Evolutionary conservation across 257 asterid species (phyloP).

Genomic region (Apocynum venetum): DNA sequence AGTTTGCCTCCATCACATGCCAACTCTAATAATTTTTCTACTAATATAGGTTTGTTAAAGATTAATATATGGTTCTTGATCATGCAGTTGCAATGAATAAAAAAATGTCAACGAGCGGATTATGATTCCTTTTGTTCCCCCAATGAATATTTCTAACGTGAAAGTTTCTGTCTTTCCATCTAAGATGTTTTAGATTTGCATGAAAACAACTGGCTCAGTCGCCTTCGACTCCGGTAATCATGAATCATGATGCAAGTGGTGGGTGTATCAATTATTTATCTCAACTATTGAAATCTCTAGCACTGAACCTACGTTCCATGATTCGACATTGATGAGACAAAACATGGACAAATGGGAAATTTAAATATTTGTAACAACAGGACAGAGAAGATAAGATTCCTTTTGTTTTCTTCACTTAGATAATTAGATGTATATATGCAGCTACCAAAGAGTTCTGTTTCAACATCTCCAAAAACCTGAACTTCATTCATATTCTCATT

Average conservation of each 20-base stretch:
- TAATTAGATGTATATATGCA: not conserved
- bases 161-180: no score
- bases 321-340: not conserved
- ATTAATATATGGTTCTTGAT: not conserved
- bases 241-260: not conserved
- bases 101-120: not conserved
- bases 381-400: not conserved
- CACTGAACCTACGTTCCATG: not conserved
- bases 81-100: not conserved
- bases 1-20: no score
- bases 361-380: not conserved
- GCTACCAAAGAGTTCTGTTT: not conserved
- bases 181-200: not conserved
- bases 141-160: not conserved
- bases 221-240: not conserved
- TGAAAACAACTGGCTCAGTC: not conserved
- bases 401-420: not conserved
- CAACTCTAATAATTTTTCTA: no score
- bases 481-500: not conserved
- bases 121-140: constrained; percentile 5
- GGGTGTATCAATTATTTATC: not conserved
- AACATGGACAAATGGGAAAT: not conserved
- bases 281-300: not conserved
- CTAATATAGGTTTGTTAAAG: no score
- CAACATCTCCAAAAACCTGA: not conserved